Base-by-base conservation (phyloP, 495 filamentous ascomycete species). In the Ramalina peruviana region DNA sequence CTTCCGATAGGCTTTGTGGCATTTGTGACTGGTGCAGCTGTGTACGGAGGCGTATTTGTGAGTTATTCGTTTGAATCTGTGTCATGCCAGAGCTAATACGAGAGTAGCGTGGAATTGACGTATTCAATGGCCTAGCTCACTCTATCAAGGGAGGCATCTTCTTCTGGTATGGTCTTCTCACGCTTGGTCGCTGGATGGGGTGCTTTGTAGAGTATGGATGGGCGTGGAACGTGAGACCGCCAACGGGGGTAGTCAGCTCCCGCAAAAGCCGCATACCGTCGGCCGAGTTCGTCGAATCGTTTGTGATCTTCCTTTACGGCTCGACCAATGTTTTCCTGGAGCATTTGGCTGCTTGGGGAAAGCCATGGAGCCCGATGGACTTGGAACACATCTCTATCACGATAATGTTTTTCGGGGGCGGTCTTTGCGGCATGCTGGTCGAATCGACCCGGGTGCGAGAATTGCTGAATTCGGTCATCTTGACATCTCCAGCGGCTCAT, bases 101-200 rank as follows among this genome's bases (percentile, higher is more conserved):
- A 49, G 45, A 20, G 21, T 54, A 81, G 77, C 74, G 78, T 57
- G 75, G 69, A 11, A 59, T 60, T 33, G 68, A 72, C 19, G 65
- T 93, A 43, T 92, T 94, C 72, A 89, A 83, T 58, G 86, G 88
- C 5, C 71, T 94, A 36, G 90, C 92, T 30, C 92, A 97, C 64
- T 93, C 85, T 65, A 85, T 96, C 62, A 98, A 97, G 61, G 92
- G 90, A 47, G 86, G 87, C n/a, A 85, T 97, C 50, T 98, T 98
- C 68, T 86, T 96, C 65, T 87, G 87, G 83, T 88, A 95, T 52
- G 92, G 92, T 16, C 61, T 94, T 12, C 65, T 97, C 25, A 92
- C 87, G 0, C 75, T 98, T 17, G 87, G 87, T 15, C 85, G 92
- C 17, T 94, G 85, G 80, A 77, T 88, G 56, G 92, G 92, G 16